These are phyloP conservation scores for Agroathelia rolfsii DNA, from an alignment of 1,284 basidiomycete genomes.

Conservation along the genomic window DNA sequence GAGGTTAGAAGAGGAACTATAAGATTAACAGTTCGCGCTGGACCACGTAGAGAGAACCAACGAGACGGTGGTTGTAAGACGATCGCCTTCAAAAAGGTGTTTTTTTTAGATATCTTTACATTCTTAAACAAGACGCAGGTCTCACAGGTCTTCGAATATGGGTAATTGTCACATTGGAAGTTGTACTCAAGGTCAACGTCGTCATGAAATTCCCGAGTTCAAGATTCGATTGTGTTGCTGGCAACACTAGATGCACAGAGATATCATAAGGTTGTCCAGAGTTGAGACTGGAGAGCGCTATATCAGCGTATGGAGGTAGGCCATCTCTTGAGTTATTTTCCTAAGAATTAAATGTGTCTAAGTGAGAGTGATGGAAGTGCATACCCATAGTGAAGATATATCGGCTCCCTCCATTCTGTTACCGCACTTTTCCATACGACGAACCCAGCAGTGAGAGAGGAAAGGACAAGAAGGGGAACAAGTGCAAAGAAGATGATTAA, in stretches of 20 bases:
- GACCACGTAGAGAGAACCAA: conserved; percentile 26
- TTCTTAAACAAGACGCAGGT: conserved; percentile 9
- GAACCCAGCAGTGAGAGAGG: conserved; percentile 57
- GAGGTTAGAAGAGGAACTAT: conserved; percentile 44
- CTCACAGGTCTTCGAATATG: conserved; percentile 56
- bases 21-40: conserved; percentile 33
- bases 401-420: conserved; percentile 51
- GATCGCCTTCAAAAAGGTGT: conserved; percentile 40
- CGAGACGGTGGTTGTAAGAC: conserved; percentile 32
- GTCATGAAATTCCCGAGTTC: conserved; percentile 77
- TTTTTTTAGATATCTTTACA: conserved; percentile 7
- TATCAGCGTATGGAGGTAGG: conserved; percentile 47
- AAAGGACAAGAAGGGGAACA: conserved; percentile 46
- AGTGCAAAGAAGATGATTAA: conserved; percentile 48
- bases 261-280: conserved; percentile 61
- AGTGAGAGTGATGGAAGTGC: conserved; percentile 13
- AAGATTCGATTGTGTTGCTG: conserved; percentile 55
- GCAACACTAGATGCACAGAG: conserved; percentile 54
- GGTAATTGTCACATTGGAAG: conserved; percentile 50
- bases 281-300: conserved; percentile 38
- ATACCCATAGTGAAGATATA: conserved; percentile 72
- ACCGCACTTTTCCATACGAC: conserved; percentile 63
- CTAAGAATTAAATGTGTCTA: conserved; percentile 1
- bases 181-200: conserved; percentile 43
- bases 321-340: conserved; percentile 44